phyloP scores from a whole-genome alignment of 2,329 filamentous ascomycete genomes.

The Colletotrichum ledebouriae region DNA sequence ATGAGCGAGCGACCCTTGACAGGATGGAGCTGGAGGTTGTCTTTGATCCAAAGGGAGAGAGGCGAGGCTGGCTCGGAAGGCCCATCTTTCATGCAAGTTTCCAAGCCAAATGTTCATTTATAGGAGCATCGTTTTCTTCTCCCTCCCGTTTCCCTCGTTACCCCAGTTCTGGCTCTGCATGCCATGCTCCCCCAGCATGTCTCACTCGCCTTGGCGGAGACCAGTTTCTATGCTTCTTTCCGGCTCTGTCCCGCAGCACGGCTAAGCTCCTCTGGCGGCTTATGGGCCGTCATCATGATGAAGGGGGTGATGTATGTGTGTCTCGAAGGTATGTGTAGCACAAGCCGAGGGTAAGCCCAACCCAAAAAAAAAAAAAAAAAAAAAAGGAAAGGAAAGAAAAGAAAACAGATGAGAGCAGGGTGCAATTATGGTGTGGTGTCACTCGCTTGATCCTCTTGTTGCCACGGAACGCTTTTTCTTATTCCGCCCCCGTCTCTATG shows the following conservation, averaged over 20 bases:
- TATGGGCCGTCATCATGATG: conserved; percentile 17
- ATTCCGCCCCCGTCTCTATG: conserved; percentile 25
- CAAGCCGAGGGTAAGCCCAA: background rate
- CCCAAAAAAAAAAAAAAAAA: background rate
- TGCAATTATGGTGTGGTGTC: conserved; percentile 7
- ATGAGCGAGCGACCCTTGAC: conserved; percentile 10
- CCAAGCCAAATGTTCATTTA: conserved; percentile 31
- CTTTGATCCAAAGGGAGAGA: conserved; percentile 33
- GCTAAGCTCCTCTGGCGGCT: background rate
- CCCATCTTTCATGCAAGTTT: conserved; percentile 16
- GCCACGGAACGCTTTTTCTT: conserved; percentile 34
- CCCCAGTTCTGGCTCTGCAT: conserved; percentile 39
- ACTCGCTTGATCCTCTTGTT: conserved; percentile 34
- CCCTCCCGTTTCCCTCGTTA: conserved; percentile 31
- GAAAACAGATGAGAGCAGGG: conserved; percentile 6
- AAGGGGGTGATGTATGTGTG: conserved; percentile 2
- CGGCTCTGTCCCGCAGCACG: background rate
- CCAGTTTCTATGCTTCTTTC: background rate
- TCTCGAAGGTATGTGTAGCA: conserved; percentile 9
- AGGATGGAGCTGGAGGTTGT: conserved; percentile 18
- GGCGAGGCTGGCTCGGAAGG: conserved; percentile 5
- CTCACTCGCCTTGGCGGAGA: conserved; percentile 26
- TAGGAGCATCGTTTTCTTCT: conserved; percentile 32
- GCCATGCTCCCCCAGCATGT: conserved; percentile 25
- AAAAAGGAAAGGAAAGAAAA: background rate